Conservation (phyloP, 352 stramenopile genomes). For the Phytophthora sojae region DNA sequence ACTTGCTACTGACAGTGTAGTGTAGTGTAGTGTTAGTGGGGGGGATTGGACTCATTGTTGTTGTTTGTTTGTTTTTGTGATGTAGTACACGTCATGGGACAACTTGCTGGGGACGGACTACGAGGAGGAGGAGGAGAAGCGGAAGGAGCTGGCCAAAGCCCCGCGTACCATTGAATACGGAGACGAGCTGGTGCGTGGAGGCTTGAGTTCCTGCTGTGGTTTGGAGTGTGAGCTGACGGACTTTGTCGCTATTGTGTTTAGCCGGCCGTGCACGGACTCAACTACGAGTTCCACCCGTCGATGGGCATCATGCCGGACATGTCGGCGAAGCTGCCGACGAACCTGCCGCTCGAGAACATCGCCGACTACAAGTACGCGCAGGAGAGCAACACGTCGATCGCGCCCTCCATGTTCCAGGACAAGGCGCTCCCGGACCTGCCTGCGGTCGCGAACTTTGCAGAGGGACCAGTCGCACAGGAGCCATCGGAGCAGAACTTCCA, state of each 20-base stretch:
- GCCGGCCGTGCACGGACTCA: conserved; percentile 71
- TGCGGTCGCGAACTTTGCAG: conserved; percentile 64
- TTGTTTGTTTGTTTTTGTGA: background rate
- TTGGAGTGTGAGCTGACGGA: background rate
- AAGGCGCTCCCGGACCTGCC: conserved; percentile 79
- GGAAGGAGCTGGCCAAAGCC: conserved; percentile 81
- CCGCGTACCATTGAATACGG: conserved; percentile 84
- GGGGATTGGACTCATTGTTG: conserved; percentile 1
- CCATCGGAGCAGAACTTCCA: conserved; percentile 59
- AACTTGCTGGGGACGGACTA: conserved; percentile 88
- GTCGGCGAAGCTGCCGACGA: conserved; percentile 80
- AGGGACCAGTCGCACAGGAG: conserved; percentile 71
- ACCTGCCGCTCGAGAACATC: conserved; percentile 83
- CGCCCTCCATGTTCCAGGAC: conserved; percentile 86
- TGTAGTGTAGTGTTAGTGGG: background rate
- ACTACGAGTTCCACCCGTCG: conserved; percentile 82
- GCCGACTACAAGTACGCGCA: conserved; percentile 83
- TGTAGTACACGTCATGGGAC: conserved; percentile 89
- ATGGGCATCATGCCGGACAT: conserved; percentile 74
- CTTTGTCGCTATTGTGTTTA: conserved; percentile 22
- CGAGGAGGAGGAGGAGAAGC: conserved; percentile 88
- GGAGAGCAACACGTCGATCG: conserved; percentile 72
- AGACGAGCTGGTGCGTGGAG: conserved; percentile 68
- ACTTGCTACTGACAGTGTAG: background rate
- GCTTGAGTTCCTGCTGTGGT: background rate